Evolutionary conservation across 345 rosid genomes (phyloP), one percentile per base, ranked within the genome.

Genomic region (Orychophragmus violaceus): DNA sequence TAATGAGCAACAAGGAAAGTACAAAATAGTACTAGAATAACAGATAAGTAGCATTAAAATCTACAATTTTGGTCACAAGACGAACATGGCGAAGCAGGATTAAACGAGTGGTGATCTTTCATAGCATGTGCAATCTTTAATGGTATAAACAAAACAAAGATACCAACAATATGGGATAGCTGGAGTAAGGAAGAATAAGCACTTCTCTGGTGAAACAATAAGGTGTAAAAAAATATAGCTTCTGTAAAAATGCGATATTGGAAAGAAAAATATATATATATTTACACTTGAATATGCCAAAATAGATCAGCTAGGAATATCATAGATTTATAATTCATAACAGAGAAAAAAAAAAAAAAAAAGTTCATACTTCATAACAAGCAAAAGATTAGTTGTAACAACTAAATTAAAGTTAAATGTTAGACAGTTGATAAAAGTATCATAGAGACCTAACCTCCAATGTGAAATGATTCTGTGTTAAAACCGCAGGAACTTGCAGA

Each of bases 361-460:
- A n/a, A n/a, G n/a, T n/a, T n/a, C n/a, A n/a, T n/a, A n/a, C n/a
- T n/a, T n/a, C n/a, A n/a, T n/a, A n/a, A n/a, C n/a, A n/a, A 59
- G 66, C 66, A 25, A 16, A 33, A 57, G 42, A 69, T 18, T 48
- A 49, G 51, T 36, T 36, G 8, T 17, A 57, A 48, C 45, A 19
- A 72, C 48, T 25, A 50, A 41, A 57, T 5, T 44, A 52, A 1
- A 63, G 19, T 17, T 14, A 56, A 32, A 39, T 42, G 23, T 8
- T 25, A 27, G 54, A 54, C n/a, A 59, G 23, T 0, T 7, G 37
- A 42, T 25, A 12, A 17, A 24, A 62, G 16, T 45, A 42, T 19
- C 28, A 69, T 0, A 65, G 35, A 41, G 46, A 56, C 66, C 79
- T 29, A 72, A 86, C 85, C 85, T 80, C 74, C 77, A 49, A 48